Evolutionary conservation across 352 stramenopile species (phyloP), one percentile per base, ranked within the genome.

Genomic region (Phytophthora palmivora): DNA sequence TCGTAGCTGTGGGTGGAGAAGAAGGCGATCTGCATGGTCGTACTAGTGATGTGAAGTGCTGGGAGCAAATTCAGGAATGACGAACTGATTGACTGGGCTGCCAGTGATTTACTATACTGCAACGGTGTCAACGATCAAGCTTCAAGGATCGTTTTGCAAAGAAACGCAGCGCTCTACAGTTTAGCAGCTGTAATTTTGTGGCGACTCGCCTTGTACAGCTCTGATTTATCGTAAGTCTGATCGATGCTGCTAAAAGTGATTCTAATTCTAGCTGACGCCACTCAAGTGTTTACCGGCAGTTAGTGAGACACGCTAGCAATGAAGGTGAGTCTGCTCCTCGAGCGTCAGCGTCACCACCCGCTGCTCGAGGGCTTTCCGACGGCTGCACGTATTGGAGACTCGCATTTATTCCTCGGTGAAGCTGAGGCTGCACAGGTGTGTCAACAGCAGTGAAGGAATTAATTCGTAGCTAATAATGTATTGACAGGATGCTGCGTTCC

Each of bases 1-100:
- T 94, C 82, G 70, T 94, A 91, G 45, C 59, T 76, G 63, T 89
- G 84, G 6, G 80, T 73, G 15, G 84, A 94, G 65, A 91, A 91
- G 72, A 91, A 90, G 32, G 80, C 80, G 67, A 94, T 86, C 65
- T 88, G 79, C 79, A 92, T 65, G 46, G 3, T 76, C 64, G 18
- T 64, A 84, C 43, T 80, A 83, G 63, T 44, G 22, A 38, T 51
- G 48, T 45, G 54, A 50, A 41, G 10, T 26, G 32, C 22, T 39
- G 12, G 43, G n/a, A 14, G 63, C 55, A 67, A 66, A 61, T 69
- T 67, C 22, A 47, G 52, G 48, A 78, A 63, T 76, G 67, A 58
- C 22, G 37, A 28, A 26, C 24, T 28, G 18, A 49, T n/a, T 58
- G 46, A 51, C n/a, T n/a, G n/a, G 11, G 44, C 6, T 16, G 33